Percentiles rank a stretch among this genome's conserved stretches.
Conservation (phyloP, 805 yeast species). For the Starmera caribaea region DNA sequence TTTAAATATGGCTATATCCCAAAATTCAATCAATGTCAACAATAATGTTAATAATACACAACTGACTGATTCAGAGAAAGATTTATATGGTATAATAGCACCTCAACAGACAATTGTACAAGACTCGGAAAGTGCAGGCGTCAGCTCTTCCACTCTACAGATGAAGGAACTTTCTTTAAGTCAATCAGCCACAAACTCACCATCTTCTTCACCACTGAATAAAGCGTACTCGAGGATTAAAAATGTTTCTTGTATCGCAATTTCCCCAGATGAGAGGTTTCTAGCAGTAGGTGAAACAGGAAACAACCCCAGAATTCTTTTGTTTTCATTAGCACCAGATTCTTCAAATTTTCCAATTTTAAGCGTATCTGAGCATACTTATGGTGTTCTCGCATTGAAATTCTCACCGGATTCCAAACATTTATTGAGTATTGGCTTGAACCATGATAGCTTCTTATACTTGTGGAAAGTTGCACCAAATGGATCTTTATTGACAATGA, state of each 20-base stretch:
- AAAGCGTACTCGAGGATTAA: conserved; percentile 31
- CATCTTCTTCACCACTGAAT: conserved; percentile 8
- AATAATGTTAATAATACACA: neutral
- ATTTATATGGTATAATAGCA: conserved; percentile 1
- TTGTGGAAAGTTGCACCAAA: conserved; percentile 41
- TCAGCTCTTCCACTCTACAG: neutral
- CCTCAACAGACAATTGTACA: conserved; percentile 1
- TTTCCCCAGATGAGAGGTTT: conserved; percentile 42
- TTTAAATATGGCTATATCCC: neutral
- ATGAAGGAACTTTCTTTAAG: conserved; percentile 5
- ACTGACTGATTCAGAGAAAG: neutral
- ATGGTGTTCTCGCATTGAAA: conserved; percentile 45
- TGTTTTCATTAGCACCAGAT: conserved; percentile 47
- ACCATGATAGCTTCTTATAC: conserved; percentile 59
- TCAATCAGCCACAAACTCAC: conserved; percentile 3
- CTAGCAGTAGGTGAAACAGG: conserved; percentile 69
- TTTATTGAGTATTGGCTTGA: conserved; percentile 54
- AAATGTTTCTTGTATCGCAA: conserved; percentile 45
- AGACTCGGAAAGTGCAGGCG: neutral
- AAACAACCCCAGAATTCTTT: conserved; percentile 52
- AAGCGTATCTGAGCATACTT: conserved; percentile 50
- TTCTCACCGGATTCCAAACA: conserved; percentile 51
- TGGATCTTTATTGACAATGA: conserved; percentile 22
- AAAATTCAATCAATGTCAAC: conserved; percentile 1
- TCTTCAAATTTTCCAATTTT: conserved; percentile 40